Base-by-base conservation (phyloP, 805 yeast genomes). In the Helenozyma rhizophorensis region DNA sequence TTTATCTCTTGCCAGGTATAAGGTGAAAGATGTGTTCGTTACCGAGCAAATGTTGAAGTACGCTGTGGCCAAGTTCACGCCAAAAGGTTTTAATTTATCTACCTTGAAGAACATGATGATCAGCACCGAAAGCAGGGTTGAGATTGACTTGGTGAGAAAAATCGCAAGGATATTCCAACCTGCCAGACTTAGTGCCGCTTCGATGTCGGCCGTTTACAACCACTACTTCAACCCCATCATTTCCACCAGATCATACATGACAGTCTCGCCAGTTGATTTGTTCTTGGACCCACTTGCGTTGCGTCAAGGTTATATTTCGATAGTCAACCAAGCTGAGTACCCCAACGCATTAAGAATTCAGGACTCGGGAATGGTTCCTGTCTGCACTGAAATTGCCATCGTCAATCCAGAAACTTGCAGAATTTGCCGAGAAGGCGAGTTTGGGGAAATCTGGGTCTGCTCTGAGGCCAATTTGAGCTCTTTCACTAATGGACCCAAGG, bases 361-460 rank as follows among this genome's bases (percentile, higher is more conserved):
- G 51, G 98, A 93, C 51, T 85, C 95, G 0, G 99, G 99, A 9
- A 83, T 90, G 70, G 97, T 89, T 0, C 94, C 97, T 1, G 89
- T 88, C 7, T 85, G 95, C 53, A 86, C 97, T 0, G 95, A 89
- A 51, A 76, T 93, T 21, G 93, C 95, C 1, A 83, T 93, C 39
- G 97, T 93, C 3, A 93, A 93, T 45, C 98, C 98, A 1, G 97
- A 93, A 53, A 90, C 97, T 0, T 58, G 73, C 27, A 64, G 68
- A 33, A 64, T 88, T 9, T 90, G 98, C 53, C 76, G 74, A 37
- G 80, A 80, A 32, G 97, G 97, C 6, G 98, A 93, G 56, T 79
- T 77, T 56, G 99, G 99, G 21, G 99, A 93, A 60, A 87, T 93
- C 24, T 93, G 97, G 97, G 94, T 90, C 2, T 76, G 84, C 42